Conservation (phyloP, 495 filamentous ascomycete species). For the Hyphodiscus hymeniophilus region DNA sequence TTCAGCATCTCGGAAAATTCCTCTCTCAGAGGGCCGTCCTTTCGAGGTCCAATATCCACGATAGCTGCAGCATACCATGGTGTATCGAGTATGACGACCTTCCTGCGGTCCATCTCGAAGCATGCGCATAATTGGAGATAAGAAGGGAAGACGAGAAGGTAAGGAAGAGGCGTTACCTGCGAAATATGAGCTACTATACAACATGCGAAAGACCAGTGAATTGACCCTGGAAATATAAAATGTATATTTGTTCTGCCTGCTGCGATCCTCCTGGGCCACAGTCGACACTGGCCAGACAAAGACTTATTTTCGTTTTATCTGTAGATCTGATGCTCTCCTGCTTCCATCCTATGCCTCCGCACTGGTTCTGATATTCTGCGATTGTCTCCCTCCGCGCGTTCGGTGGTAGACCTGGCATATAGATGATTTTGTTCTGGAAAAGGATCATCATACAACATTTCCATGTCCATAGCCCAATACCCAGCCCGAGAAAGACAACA, state of each 20-base stretch:
- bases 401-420: constrained; percentile 67
- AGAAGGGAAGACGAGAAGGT: constrained; percentile 59
- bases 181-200: not conserved
- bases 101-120: constrained; percentile 1
- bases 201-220: constrained; percentile 5
- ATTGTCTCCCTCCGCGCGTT: constrained; percentile 50
- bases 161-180: constrained; percentile 57
- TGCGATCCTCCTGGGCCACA: constrained; percentile 9
- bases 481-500: constrained; percentile 54
- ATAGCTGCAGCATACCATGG: constrained; percentile 60
- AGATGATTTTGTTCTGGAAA: constrained; percentile 80
- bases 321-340: constrained; percentile 42
- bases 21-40: constrained; percentile 56
- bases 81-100: constrained; percentile 31
- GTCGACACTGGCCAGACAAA: constrained; percentile 42
- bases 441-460: constrained; percentile 75
- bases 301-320: constrained; percentile 54
- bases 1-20: constrained; percentile 55
- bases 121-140: constrained; percentile 45
- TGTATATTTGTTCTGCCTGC: constrained; percentile 25
- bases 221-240: constrained; percentile 54
- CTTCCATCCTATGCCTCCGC: constrained; percentile 53
- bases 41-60: constrained; percentile 74
- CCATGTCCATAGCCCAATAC: constrained; percentile 63
- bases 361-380: constrained; percentile 47